Evolutionary conservation across 441 rosid species (phyloP).

Genomic region (Kokia cookei): DNA sequence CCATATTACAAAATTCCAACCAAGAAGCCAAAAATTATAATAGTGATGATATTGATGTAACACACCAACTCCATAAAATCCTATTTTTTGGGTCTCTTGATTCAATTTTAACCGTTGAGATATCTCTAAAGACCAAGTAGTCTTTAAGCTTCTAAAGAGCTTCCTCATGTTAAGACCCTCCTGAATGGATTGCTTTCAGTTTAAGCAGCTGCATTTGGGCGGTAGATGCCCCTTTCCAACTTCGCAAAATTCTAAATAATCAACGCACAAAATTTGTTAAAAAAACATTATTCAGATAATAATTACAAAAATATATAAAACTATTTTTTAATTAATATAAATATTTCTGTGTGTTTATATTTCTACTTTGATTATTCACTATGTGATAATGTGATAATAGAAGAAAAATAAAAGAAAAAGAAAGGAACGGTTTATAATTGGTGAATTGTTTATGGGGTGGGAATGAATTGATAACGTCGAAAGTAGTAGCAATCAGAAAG

Average conservation of each 20-base stretch:
- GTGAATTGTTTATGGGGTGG: neutral
- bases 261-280: too few relatives aligned
- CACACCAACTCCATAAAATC: neutral
- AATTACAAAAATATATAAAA: too few relatives aligned
- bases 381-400: neutral
- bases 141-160: neutral
- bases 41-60: neutral
- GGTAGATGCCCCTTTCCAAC: neutral
- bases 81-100: neutral
- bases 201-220: neutral
- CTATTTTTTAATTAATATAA: too few relatives aligned
- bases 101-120: neutral
- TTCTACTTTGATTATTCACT: neutral
- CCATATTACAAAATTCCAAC: neutral
- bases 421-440: neutral
- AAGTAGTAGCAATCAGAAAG: neutral
- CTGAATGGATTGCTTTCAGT: neutral
- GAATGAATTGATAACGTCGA: neutral
- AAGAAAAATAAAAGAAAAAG: neutral
- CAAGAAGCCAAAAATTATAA: neutral
- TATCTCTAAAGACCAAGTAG: neutral
- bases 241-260: neutral
- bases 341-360: too few relatives aligned
- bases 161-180: neutral
- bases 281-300: too few relatives aligned